phyloP scores from a whole-genome alignment of 2,329 filamentous ascomycete species.

The Aspergillus carbonarius region DNA sequence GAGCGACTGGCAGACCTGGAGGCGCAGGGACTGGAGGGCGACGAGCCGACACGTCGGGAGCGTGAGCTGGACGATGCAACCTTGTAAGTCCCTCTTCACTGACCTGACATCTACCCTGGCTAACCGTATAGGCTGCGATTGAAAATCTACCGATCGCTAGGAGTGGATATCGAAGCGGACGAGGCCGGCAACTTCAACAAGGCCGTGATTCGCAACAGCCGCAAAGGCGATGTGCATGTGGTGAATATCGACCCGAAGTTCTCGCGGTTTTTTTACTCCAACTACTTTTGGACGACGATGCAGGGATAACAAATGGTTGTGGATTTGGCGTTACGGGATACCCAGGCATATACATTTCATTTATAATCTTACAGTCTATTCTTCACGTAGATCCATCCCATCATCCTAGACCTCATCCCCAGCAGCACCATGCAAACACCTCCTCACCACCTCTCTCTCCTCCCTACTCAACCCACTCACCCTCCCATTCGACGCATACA shows the following conservation, averaged over 20 bases:
- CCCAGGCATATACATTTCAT: not conserved
- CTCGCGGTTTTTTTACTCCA: conserved; percentile 86
- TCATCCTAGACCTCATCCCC: not conserved
- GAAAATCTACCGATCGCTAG: conserved; percentile 86
- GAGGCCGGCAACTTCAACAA: conserved; percentile 77
- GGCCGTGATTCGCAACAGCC: conserved; percentile 79
- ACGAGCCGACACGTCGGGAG: conserved; percentile 51
- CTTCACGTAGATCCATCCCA: not conserved
- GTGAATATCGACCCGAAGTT: conserved; percentile 94
- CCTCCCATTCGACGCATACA: not conserved
- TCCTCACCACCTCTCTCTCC: conserved; percentile 22
- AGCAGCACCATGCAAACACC: not conserved
- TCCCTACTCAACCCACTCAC: conserved; percentile 21
- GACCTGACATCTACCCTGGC: not conserved
- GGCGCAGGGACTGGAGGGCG: conserved; percentile 79
- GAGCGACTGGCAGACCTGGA: conserved; percentile 79
- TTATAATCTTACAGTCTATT: not conserved
- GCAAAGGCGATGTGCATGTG: conserved; percentile 89
- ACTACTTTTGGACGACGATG: conserved; percentile 92
- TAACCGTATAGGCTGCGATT: conserved; percentile 64
- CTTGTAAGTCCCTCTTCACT: conserved; percentile 34
- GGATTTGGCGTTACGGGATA: conserved; percentile 18
- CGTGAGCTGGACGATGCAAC: conserved; percentile 53
- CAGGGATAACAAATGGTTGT: conserved; percentile 45
- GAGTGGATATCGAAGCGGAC: conserved; percentile 85